phyloP scores from a whole-genome alignment of 257 asterid species.

The Solanum clarkiae region DNA sequence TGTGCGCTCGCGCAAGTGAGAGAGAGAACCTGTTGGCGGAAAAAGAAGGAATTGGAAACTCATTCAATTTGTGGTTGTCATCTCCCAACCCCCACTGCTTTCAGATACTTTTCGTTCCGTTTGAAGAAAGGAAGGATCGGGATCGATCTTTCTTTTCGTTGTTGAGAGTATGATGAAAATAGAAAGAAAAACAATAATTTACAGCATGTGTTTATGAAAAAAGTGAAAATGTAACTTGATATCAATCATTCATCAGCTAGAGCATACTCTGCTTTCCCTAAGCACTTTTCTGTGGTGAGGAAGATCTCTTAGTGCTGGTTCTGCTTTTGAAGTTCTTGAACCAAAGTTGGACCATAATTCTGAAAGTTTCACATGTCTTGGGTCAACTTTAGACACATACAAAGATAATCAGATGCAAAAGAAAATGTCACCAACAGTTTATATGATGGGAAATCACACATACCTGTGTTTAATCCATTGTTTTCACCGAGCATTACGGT shows the following conservation, averaged over 20 bases:
- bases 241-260: not conserved
- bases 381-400: not conserved
- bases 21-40: not conserved
- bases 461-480: not conserved
- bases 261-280: not conserved
- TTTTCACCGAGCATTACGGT: conserved; percentile 46
- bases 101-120: no score
- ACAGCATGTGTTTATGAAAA: not conserved
- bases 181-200: not conserved
- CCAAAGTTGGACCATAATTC: not conserved
- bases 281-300: not conserved
- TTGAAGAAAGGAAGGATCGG: no score
- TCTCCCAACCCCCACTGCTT: not conserved
- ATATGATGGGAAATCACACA: not conserved
- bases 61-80: not conserved
- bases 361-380: not conserved
- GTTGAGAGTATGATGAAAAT: not conserved
- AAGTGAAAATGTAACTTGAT: not conserved
- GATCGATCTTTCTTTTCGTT: no score
- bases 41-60: not conserved
- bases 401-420: not conserved
- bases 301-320: not conserved
- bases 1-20: not conserved
- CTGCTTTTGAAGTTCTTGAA: not conserved
- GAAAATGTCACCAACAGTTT: not conserved